Base-by-base conservation (phyloP, 306 rosid species). In the Glycine tomentella region DNA sequence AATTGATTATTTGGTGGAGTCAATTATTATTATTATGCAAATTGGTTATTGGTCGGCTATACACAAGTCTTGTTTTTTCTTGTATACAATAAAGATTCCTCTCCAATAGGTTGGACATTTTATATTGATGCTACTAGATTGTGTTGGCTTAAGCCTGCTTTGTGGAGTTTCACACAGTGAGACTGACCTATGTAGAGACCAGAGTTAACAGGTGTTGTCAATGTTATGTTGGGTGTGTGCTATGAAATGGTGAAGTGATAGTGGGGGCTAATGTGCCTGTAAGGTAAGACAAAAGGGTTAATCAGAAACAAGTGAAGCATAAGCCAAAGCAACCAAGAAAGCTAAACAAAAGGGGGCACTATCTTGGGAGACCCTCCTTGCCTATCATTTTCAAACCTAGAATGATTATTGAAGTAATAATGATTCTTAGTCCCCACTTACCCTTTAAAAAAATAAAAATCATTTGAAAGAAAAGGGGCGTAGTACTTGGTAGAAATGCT, bases 381-480 rank as follows among this genome's bases (percentile, higher is more conserved):
- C 78, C 66, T 76, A 79, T 86, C 87, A 82, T 82, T 89, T 90
- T 92, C 95, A 83, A 90, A 75, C 40, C 44, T 53, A 80, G 80
- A 87, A 91, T 90, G 87, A 93, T 87, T 89, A 93, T 87, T 89
- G 89, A 46, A 72, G 90, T 80, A 90, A 91, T 85, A 83, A 87
- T 87, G 79, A 86, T 76, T 81, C 82, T 20, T 59, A 76, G 88
- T 81, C 86, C 87, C 90, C 91, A 90, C 93, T 80, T 81, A 38
- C 36, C 80, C 59, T 71, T 69, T 9, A 50, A 59, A 58, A 3
- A 62, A 25, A 25, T 25, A 25, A 25, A 38, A 83, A 78, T 67
- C 84, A 57, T 44, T 31, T 12, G 71, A 61, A 79, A 81, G 52
- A 73, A 75, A 55, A 74, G 79, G 83, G 82, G 62, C 4, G 62